Percentiles rank a stretch among this genome's conserved stretches.
Conservation (phyloP, 1,284 basidiomycete species). For the Pholiota adiposa region DNA sequence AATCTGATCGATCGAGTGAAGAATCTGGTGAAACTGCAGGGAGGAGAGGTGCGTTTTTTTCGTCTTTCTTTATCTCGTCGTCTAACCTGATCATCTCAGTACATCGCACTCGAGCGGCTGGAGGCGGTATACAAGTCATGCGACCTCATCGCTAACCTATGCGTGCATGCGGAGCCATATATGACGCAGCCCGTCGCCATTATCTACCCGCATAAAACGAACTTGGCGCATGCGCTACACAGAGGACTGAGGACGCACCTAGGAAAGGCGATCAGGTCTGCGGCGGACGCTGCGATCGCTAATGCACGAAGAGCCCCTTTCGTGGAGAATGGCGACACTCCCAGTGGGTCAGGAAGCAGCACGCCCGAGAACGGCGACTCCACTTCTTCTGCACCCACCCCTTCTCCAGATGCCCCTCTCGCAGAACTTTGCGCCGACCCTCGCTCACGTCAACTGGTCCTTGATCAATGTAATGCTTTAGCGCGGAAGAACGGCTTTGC, state of each 20-base stretch:
- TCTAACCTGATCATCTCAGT: conserved; percentile 44
- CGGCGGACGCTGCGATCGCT: not conserved
- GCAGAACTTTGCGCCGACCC: conserved; percentile 66
- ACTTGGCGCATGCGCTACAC: conserved; percentile 60
- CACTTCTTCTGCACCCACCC: not conserved
- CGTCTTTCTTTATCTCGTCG: not conserved
- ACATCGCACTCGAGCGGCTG: conserved; percentile 88
- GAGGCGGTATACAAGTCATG: conserved; percentile 88
- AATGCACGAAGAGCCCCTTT: not conserved
- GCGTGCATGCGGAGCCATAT: conserved; percentile 78
- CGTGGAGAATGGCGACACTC: too few species aligned
- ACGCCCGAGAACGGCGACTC: not conserved
- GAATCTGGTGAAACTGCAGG: conserved; percentile 85
- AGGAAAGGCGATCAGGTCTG: not conserved
- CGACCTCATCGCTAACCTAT: conserved; percentile 78
- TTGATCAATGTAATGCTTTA: conserved; percentile 78
- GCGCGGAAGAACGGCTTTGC: conserved; percentile 90
- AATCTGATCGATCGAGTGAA: conserved; percentile 83
- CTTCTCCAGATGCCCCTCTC: conserved; percentile 29
- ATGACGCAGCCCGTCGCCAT: conserved; percentile 86
- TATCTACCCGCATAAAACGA: conserved; percentile 76
- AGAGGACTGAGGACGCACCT: not conserved
- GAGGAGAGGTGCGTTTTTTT: conserved; percentile 63
- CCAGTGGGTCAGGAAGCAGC: not conserved
- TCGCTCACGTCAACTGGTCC: conserved; percentile 64